A percentile compares a stretch with the other conserved stretches of the same genome.
These are phyloP conservation scores for Guillardia theta DNA, from an alignment of 78 protist genomes.

Conservation along the genomic window DNA sequence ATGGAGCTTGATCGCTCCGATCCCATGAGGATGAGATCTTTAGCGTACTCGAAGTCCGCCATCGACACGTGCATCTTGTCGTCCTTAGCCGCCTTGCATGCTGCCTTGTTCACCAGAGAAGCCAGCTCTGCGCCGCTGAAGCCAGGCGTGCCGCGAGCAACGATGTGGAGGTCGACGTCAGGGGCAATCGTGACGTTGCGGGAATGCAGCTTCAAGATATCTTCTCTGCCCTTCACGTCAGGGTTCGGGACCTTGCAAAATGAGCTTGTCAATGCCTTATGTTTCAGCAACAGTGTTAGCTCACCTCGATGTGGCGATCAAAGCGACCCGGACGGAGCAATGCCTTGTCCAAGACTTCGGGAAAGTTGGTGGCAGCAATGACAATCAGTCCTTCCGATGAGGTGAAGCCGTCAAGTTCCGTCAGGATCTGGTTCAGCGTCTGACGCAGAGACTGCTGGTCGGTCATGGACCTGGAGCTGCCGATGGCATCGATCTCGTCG, in stretches of 20 bases:
- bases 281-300: neutral
- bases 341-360: conserved; percentile 76
- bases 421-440: conserved; percentile 92
- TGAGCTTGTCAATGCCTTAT: neutral
- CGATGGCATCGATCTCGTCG: conserved; percentile 90
- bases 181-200: neutral
- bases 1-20: conserved; percentile 59
- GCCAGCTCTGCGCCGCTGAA: conserved; percentile 82
- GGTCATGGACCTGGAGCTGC: conserved; percentile 8
- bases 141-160: conserved; percentile 81
- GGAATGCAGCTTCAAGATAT: conserved; percentile 42
- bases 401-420: conserved; percentile 97
- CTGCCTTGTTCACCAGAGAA: conserved; percentile 82
- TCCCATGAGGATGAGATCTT: conserved; percentile 86
- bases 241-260: conserved; percentile 68
- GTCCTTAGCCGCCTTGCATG: conserved; percentile 65
- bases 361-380: conserved; percentile 71
- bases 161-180: conserved; percentile 41
- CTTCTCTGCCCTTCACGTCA: conserved; percentile 72
- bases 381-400: conserved; percentile 80
- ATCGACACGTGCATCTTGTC: conserved; percentile 49
- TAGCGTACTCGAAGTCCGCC: conserved; percentile 71
- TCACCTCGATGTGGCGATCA: conserved; percentile 49
- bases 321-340: conserved; percentile 98
- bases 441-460: conserved; percentile 25